phyloP scores from a whole-genome alignment of 106 monocot species.

The Acorus gramineus region DNA sequence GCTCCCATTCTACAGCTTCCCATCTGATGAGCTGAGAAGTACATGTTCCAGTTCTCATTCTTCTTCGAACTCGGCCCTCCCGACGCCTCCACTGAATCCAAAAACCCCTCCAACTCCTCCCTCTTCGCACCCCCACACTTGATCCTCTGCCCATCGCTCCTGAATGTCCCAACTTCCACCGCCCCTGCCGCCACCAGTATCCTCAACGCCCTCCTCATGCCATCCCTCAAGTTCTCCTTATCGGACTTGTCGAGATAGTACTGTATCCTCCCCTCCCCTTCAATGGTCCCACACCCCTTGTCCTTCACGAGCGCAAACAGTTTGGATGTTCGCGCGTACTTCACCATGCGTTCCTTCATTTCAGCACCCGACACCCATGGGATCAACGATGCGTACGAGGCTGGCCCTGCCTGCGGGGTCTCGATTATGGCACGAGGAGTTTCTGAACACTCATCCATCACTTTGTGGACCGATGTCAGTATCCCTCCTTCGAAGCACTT shows the following conservation, averaged over 20 bases:
- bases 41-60: conserved; percentile 16
- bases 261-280: conserved; percentile 23
- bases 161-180: conserved; percentile 47
- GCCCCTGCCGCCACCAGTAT: conserved; percentile 65
- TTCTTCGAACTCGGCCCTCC: conserved; percentile 21
- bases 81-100: conserved; percentile 22
- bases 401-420: conserved; percentile 31
- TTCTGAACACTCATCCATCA: conserved; percentile 2
- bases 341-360: conserved; percentile 53
- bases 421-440: conserved; percentile 34
- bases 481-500: conserved; percentile 48
- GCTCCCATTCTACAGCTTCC: conserved; percentile 61
- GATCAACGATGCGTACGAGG: conserved; percentile 13
- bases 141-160: conserved; percentile 49
- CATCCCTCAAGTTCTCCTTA: conserved; percentile 28
- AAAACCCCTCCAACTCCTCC: conserved; percentile 42
- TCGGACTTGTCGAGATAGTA: conserved; percentile 20
- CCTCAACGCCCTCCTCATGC: conserved; percentile 27
- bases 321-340: conserved; percentile 40
- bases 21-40: conserved; percentile 64
- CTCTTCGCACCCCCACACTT: conserved; percentile 26
- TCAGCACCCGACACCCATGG: conserved; percentile 56
- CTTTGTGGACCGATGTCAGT: conserved; percentile 54
- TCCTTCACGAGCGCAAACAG: conserved; percentile 45
- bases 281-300: conserved; percentile 28